Evolutionary conservation across 768 basidiomycete species (phyloP).

Genomic region (Mycena epipterygia): DNA sequence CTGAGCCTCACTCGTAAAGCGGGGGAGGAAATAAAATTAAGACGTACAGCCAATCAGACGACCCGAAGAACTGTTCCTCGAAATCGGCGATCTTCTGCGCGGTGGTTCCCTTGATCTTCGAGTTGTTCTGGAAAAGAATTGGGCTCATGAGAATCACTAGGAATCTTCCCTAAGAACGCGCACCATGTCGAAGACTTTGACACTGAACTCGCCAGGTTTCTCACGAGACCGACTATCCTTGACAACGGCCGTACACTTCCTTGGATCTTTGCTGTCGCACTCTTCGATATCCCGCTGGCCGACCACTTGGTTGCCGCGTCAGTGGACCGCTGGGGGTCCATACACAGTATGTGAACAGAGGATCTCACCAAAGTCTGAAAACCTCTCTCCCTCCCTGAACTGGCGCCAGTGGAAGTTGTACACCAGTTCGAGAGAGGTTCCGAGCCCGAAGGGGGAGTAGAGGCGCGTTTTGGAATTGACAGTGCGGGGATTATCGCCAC

Average conservation of each 20-base stretch:
- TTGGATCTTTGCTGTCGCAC: slow-evolving; percentile 24
- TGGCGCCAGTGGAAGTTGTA: slow-evolving; percentile 32
- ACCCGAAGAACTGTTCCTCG: slow-evolving; percentile 29
- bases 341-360: neutral
- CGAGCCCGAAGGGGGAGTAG: slow-evolving; percentile 32
- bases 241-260: slow-evolving; percentile 16
- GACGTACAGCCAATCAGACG: slow-evolving; percentile 26
- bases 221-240: slow-evolving; percentile 27
- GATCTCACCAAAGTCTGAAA: slow-evolving; percentile 22
- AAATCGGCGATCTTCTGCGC: slow-evolving; percentile 23
- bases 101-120: slow-evolving; percentile 29
- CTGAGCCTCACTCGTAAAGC: slow-evolving; percentile 9
- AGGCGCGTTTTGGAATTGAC: slow-evolving; percentile 32
- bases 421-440: slow-evolving; percentile 31
- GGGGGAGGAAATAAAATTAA: neutral
- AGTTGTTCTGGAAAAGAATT: slow-evolving; percentile 19
- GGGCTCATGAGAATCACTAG: neutral
- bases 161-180: neutral
- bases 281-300: slow-evolving; percentile 20
- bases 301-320: slow-evolving; percentile 14
- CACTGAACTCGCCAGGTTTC: slow-evolving; percentile 25
- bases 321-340: slow-evolving; percentile 8
- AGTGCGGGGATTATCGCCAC: slow-evolving; percentile 30
- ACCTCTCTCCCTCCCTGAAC: slow-evolving; percentile 16
- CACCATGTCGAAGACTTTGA: slow-evolving; percentile 33